These are phyloP conservation scores for Malus hybrid DNA, from an alignment of 331 rosid genomes.

Conservation along the genomic window DNA sequence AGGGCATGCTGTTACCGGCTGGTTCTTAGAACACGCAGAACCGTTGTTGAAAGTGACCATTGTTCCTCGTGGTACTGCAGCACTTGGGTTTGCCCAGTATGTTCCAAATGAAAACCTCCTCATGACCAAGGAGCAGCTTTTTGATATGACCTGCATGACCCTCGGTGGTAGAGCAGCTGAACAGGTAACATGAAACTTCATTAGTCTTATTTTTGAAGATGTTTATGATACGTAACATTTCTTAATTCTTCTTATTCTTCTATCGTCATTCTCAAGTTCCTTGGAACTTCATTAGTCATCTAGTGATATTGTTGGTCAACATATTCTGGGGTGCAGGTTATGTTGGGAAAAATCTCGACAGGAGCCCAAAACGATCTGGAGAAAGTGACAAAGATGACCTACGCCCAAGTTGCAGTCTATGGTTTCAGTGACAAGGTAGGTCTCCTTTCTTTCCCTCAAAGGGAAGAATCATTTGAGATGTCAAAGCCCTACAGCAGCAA, in stretches of 20 bases:
- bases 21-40: constrained; percentile 90
- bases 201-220: background rate
- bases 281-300: background rate
- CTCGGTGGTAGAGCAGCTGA: constrained; percentile 99
- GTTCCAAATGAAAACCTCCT: constrained; percentile 88
- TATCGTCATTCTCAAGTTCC: background rate
- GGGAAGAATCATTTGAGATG: constrained; percentile 55
- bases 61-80: constrained; percentile 95
- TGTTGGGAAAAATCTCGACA: constrained; percentile 69
- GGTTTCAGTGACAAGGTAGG: constrained; percentile 97
- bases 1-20: constrained; percentile 90
- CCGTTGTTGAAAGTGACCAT: constrained; percentile 86
- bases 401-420: constrained; percentile 83
- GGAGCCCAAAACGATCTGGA: constrained; percentile 94
- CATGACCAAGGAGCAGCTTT: constrained; percentile 90
- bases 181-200: constrained; percentile 41
- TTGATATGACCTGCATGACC: constrained; percentile 90
- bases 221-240: background rate
- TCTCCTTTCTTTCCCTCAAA: constrained; percentile 75
- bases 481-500: constrained; percentile 73
- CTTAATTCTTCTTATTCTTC: background rate
- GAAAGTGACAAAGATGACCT: constrained; percentile 89
- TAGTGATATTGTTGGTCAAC: background rate
- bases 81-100: constrained; percentile 94
- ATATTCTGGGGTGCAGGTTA: constrained; percentile 31